A percentile compares a stretch with the other conserved stretches of the same genome.
phyloP scores from a whole-genome alignment of 163 green algal species.

The Scenedesmus sp. region DNA sequence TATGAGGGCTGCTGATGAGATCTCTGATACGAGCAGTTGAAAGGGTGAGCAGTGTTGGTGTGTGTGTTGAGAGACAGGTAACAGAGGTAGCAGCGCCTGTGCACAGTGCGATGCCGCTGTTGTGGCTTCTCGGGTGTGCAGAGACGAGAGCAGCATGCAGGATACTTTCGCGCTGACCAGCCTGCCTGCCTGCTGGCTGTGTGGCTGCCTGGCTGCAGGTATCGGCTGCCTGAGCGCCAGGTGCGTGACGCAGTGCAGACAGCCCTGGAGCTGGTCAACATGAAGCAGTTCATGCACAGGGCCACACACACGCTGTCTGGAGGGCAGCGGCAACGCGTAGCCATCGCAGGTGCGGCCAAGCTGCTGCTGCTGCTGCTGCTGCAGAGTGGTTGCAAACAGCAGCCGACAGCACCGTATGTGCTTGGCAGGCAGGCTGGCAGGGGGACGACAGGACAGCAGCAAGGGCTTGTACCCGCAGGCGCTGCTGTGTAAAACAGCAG shows the following conservation, averaged over 20 bases:
- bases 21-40: too few relatives aligned
- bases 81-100: not conserved
- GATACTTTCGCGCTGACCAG: too few relatives aligned
- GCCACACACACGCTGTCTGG: constrained; percentile 93
- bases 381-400: not conserved
- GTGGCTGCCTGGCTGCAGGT: constrained; percentile 61
- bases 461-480: too few relatives aligned
- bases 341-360: constrained; percentile 88
- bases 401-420: too few relatives aligned
- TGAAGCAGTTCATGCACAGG: constrained; percentile 82
- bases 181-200: not conserved
- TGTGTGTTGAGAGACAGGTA: constrained; percentile 89
- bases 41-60: too few relatives aligned
- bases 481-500: too few relatives aligned
- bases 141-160: not conserved
- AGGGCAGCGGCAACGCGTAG: constrained; percentile 97
- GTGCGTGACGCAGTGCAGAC: constrained; percentile 74
- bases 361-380: not conserved
- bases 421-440: too few relatives aligned
- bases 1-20: too few relatives aligned
- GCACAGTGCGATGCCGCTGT: too few relatives aligned
- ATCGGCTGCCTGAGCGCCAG: constrained; percentile 72
- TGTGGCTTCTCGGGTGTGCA: not conserved
- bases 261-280: constrained; percentile 86
- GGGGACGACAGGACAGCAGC: too few relatives aligned